phyloP scores from a whole-genome alignment of 805 yeast genomes.

The Diddensiella caesifluorescens region DNA sequence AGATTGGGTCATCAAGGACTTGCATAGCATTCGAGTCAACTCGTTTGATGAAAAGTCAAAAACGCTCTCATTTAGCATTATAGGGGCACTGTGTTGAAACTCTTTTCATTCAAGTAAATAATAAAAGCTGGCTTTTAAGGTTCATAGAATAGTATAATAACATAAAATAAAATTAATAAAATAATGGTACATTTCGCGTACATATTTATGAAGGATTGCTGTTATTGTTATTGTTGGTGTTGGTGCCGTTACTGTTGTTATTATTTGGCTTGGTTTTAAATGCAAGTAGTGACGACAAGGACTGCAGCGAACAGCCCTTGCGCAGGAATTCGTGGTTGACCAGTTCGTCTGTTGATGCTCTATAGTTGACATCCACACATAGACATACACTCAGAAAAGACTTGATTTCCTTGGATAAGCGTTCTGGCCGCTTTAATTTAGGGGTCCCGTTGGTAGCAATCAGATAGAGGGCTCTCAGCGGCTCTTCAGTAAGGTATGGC shows the following conservation, averaged over 20 bases:
- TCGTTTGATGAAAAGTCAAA: conserved; percentile 43
- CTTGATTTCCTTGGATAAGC: conserved; percentile 59
- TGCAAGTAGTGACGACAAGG: conserved; percentile 20
- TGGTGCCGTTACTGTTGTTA: too few species aligned
- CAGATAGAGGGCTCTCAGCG: conserved; percentile 84
- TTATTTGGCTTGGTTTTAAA: conserved; percentile 20
- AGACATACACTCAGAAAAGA: conserved; percentile 71
- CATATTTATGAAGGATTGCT: too few species aligned
- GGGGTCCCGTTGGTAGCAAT: conserved; percentile 98
- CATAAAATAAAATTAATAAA: conserved; percentile 2
- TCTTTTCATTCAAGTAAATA: too few species aligned
- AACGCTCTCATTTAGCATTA: conserved; percentile 44
- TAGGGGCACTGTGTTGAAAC: conserved; percentile 1
- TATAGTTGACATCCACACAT: conserved; percentile 73
- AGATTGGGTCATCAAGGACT: conserved; percentile 71
- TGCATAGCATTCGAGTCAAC: conserved; percentile 55
- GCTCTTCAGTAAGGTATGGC: conserved; percentile 94
- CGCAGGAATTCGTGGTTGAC: conserved; percentile 53
- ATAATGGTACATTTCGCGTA: too few species aligned
- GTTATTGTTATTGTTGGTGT: background rate
- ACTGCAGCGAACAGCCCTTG: conserved; percentile 22
- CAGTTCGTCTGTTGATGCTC: conserved; percentile 74
- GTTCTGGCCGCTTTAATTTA: conserved; percentile 80
- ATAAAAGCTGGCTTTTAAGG: conserved; percentile 3
- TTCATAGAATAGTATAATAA: conserved; percentile 2